Base-by-base conservation (phyloP, 495 filamentous ascomycete genomes). In the Diplogelasinospora grovesii region DNA sequence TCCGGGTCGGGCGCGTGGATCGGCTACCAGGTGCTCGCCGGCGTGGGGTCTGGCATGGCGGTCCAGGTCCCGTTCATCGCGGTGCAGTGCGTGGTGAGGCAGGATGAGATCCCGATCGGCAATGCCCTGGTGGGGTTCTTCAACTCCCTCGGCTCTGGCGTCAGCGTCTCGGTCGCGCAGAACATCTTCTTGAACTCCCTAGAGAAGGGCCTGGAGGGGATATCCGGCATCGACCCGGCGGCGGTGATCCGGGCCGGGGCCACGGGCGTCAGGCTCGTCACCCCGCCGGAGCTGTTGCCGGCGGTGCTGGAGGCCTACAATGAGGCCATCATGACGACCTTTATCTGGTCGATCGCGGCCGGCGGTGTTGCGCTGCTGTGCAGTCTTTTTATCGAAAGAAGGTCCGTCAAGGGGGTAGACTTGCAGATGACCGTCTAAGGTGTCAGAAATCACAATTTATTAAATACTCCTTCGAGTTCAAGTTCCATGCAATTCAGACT, bases 21-120 rank as follows among this genome's bases (percentile, higher is more conserved):
- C 22, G 74, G 74, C 5, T 79, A 74, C 41, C 73, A 78, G 43
- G 65, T 77, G 11, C 39, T 81, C 5, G 54, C 60, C 5, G 74
- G 75, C 4, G 54, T 57, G 5, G 69, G 73, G 14, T 61, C 63
- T 16, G 73, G 73, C 4, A 42, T 59, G 3, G 69, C 59, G 0
- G 45, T 75, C 22, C 71, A 74, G 39, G 52, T 70, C 35, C 65
- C 67, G 3, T 28, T 75, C 16, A 56, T 78, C 20, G 71, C 72
- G 5, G 58, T 75, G n/a, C 76, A 80, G 57, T 68, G 68, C 2
- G 61, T 61, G 3, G 63, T 79, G 1, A 34, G 52, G 0, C 44
- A 51, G 2, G 54, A 48, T 31, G 52, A 40, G 15, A 39, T 58
- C 11, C 26, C 49, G 23, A 28, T 40, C 10, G 41, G 42, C 16